Base-by-base conservation (phyloP, 768 basidiomycete genomes). In the Trametes coccinea region DNA sequence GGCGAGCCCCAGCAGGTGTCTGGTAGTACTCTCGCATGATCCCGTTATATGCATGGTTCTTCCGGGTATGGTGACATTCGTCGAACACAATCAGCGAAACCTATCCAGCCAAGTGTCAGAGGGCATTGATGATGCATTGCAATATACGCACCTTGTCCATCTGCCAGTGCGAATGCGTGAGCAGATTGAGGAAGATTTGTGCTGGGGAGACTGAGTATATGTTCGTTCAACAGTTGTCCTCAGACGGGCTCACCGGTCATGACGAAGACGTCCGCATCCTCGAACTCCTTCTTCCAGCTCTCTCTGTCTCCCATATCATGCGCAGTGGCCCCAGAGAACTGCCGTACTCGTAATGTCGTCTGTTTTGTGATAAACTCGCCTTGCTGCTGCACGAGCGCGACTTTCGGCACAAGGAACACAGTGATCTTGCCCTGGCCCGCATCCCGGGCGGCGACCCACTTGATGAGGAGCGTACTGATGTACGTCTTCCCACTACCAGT, bases 361-460 rank as follows among this genome's bases (percentile, higher is more conserved):
- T 90, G 80, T 62, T 81, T 76, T 11, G 79, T 69, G 56, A 93
- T 82, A 65, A 87, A 91, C 27, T 82, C 77, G 22, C 81, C 84
- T 70, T 94, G 92, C 70, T 95, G 94, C 64, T 89, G 84, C 22
- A 95, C 94, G 14, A 96, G 82, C 2, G 91, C 81, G 3, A 93
- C 92, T 66, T 89, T 89, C 0, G 94, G 94, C 2, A 92, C 92
- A 37, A 95, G 80, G 69, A 95, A 95, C 9, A 93, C 80, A 64
- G 87, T 80, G 49, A 83, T 80, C 72, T 90, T 91, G 55, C 79
- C 80, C 44, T 74, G 66, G 1, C 81, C 78, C 14, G 71, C 66
- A 17, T 83, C 77, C 61, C 82, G 82, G 0, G 82, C 69, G 17
- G 84, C 78, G 57, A 89, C 80, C 87, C 88, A 92, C 75, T 88